Conservation (phyloP, 2,329 filamentous ascomycete genomes). For the Cordyceps cateniannulata region DNA sequence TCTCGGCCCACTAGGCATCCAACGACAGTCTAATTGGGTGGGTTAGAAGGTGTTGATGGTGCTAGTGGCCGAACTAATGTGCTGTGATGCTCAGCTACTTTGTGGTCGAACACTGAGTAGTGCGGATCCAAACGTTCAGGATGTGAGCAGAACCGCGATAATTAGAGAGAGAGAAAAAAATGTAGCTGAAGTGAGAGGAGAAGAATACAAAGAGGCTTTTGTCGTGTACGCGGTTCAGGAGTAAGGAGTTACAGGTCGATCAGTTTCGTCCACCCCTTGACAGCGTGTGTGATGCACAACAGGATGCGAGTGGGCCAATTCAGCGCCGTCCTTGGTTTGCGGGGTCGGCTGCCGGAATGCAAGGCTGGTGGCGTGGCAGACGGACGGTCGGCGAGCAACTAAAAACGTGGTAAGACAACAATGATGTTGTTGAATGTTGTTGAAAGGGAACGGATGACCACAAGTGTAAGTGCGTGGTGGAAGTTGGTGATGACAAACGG, state of each 20-base stretch:
- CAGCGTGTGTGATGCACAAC: not conserved
- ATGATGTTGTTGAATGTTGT: not conserved
- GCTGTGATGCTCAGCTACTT: not conserved
- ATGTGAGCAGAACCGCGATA: not conserved
- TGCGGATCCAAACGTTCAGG: not conserved
- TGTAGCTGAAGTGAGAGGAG: not conserved
- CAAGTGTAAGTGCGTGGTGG: not conserved
- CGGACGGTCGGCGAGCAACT: not conserved
- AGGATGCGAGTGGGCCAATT: constrained; percentile 5
- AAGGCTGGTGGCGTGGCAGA: constrained; percentile 4
- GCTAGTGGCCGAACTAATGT: not conserved
- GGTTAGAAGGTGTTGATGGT: constrained; percentile 1
- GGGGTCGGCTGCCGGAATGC: constrained; percentile 11
- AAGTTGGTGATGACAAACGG: not conserved
- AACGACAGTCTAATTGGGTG: not conserved
- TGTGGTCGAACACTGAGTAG: no score
- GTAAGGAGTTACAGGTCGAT: not conserved
- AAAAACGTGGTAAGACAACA: not conserved
- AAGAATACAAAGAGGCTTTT: no score
- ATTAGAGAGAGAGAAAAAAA: no score
- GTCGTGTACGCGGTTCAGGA: no score
- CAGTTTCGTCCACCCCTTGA: not conserved
- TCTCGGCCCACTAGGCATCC: not conserved
- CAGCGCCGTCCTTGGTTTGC: not conserved
- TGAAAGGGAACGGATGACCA: not conserved